These are phyloP conservation scores for Globisporangium radiosum DNA, from an alignment of 352 stramenopile species.

Conservation along the genomic window DNA sequence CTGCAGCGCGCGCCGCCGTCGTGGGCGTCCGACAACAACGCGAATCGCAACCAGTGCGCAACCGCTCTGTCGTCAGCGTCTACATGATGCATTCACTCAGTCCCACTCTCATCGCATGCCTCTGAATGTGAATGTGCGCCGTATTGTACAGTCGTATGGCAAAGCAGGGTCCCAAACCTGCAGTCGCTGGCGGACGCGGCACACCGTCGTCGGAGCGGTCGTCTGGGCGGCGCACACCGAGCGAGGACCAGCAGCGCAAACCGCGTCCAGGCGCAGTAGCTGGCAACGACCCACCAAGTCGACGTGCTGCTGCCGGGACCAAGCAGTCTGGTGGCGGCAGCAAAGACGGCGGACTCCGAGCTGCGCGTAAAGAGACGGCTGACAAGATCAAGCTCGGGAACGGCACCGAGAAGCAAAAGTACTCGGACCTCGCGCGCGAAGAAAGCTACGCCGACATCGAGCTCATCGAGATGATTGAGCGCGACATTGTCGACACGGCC, in stretches of 20 bases:
- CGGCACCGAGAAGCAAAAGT: conserved; percentile 45
- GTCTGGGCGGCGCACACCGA: conserved; percentile 48
- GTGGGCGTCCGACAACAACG: conserved; percentile 50
- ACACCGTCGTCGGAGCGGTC: conserved; percentile 17
- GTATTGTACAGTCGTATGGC: conserved; percentile 21
- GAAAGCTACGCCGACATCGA: conserved; percentile 70
- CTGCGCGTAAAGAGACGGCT: conserved; percentile 27
- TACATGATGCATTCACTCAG: conserved; percentile 8
- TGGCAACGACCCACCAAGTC: conserved; percentile 14
- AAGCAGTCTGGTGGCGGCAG: conserved; percentile 20
- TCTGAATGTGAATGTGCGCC: neutral
- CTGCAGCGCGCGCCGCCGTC: conserved; percentile 31
- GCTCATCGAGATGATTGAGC: conserved; percentile 81
- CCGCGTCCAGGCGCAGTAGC: conserved; percentile 24
- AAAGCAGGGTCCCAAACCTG: conserved; percentile 21
- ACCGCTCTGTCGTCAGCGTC: neutral
- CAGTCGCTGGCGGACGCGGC: conserved; percentile 10
- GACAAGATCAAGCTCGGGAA: conserved; percentile 24
- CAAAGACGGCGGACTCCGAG: conserved; percentile 37
- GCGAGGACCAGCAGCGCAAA: conserved; percentile 44
- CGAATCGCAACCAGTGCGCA: conserved; percentile 25
- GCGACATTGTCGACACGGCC: conserved; percentile 78
- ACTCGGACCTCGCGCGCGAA: conserved; percentile 72
- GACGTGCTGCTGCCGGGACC: conserved; percentile 14
- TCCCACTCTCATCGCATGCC: neutral